Evolutionary conservation across 177 flowering plant genomes (phyloP), one percentile per base, ranked within the genome.

Genomic region (Vitis hybrid): DNA sequence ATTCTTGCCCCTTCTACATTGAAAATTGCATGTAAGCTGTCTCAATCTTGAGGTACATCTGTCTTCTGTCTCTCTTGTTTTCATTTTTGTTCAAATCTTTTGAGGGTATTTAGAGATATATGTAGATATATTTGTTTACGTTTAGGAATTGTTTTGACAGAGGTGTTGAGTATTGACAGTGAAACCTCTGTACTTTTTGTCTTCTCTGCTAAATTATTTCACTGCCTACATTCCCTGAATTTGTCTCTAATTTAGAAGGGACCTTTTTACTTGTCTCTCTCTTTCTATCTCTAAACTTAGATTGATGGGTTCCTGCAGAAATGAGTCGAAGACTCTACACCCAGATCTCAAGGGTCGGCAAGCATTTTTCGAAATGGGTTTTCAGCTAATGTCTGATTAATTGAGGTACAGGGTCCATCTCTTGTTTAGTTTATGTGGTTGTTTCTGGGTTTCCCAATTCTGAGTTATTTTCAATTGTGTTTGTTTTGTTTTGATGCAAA

Each of bases 121-220:
- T 31, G 13, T 56, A 62, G 13, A 2, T 65, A 15, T 67, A 2
- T 26, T 56, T 60, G 55, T 53, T 55, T 33, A 26, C 51, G 6
- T 55, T 57, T 55, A 29, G 14, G 14, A n/a, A 18, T 72, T 62
- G 52, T 65, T 73, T 60, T 53, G 59, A 69, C 74, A 66, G 72
- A 62, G 64, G 51, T 19, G 51, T 33, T 33, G 8, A 33, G 56
- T 33, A 62, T 69, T 75, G 80, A 75, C 59, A 71, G 80, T 72
- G 78, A 78, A 78, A 68, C 74, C 55, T 78, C 71, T 75, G 60
- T 69, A 57, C 73, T 68, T 68, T 70, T 75, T 79, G 77, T 81
- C 76, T 78, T 69, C 72, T 75, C 74, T 20, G 60, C 5, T 53
- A 22, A 20, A 55, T 67, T 70, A 68, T 67, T 77, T 76, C 65